phyloP scores from a whole-genome alignment of 2,329 filamentous ascomycete species.

The Trichophyton schoenleinii region DNA sequence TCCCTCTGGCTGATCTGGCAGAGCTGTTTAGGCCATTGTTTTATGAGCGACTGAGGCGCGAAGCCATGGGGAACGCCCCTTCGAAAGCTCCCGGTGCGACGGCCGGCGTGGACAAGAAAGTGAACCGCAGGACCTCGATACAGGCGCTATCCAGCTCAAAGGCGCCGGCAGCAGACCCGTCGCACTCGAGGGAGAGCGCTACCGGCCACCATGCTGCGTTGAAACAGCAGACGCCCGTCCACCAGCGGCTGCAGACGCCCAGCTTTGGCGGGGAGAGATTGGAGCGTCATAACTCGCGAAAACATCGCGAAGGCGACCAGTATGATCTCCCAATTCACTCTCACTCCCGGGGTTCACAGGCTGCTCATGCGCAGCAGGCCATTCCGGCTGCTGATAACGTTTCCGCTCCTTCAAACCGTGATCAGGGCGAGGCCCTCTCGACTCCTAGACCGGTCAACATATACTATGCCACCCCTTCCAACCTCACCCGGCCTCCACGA shows the following conservation, averaged over 20 bases:
- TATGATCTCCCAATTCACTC: background rate
- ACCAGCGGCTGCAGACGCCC: slow-evolving; percentile 32
- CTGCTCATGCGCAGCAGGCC: slow-evolving; percentile 24
- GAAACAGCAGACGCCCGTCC: slow-evolving; percentile 24
- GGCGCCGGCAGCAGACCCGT: slow-evolving; percentile 32
- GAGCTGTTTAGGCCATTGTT: background rate
- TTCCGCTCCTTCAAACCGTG: slow-evolving; percentile 2
- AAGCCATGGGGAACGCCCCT: slow-evolving; percentile 38
- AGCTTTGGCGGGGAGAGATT: slow-evolving; percentile 16
- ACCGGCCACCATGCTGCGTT: slow-evolving; percentile 28
- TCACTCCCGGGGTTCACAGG: background rate
- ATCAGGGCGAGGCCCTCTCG: slow-evolving; percentile 17
- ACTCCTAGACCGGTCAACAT: slow-evolving; percentile 35
- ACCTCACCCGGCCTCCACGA: slow-evolving; percentile 56
- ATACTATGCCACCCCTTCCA: slow-evolving; percentile 31
- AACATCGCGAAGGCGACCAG: slow-evolving; percentile 8
- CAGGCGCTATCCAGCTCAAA: slow-evolving; percentile 30
- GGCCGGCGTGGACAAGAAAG: slow-evolving; percentile 25
- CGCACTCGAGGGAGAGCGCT: slow-evolving; percentile 32
- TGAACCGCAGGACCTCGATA: slow-evolving; percentile 30
- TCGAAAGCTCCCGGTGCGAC: slow-evolving; percentile 31
- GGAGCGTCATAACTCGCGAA: slow-evolving; percentile 17
- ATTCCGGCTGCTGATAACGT: slow-evolving; percentile 25
- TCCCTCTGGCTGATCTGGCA: background rate
- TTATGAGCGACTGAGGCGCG: slow-evolving; percentile 4